These are phyloP conservation scores for Thermothielavioides terrestris DNA, from an alignment of 495 filamentous ascomycete genomes.

Conservation along the genomic window DNA sequence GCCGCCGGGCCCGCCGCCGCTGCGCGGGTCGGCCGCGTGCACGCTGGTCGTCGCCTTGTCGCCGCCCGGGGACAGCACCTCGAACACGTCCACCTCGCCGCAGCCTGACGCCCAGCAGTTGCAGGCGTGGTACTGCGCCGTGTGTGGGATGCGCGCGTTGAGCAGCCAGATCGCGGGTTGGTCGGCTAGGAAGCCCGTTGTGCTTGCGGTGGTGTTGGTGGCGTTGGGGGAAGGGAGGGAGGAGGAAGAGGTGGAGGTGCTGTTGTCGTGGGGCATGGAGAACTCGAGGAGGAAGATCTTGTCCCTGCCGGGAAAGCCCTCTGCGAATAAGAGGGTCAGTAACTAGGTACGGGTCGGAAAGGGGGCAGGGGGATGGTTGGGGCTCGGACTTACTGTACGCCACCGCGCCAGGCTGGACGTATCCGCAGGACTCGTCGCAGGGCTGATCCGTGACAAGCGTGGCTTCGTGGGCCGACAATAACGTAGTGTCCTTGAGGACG, in stretches of 20 bases:
- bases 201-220: constrained; percentile 41
- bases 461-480: constrained; percentile 53
- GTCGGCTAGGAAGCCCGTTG: not conserved
- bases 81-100: constrained; percentile 65
- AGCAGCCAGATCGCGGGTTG: constrained; percentile 58
- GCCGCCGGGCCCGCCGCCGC: constrained; percentile 42
- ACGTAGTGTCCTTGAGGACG: constrained; percentile 38
- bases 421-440: constrained; percentile 52
- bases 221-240: not conserved
- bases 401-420: constrained; percentile 46
- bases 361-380: not conserved
- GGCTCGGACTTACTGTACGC: constrained; percentile 47
- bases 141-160: constrained; percentile 59
- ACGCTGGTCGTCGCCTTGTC: constrained; percentile 49
- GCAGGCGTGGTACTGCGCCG: constrained; percentile 56
- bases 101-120: constrained; percentile 58
- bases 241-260: constrained; percentile 8
- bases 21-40: constrained; percentile 51
- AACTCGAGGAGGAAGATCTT: constrained; percentile 64
- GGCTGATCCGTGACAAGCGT: constrained; percentile 49
- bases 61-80: constrained; percentile 48
- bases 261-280: constrained; percentile 50
- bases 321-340: constrained; percentile 23
- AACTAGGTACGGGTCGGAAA: constrained; percentile 3
- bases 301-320: constrained; percentile 53